phyloP scores from a whole-genome alignment of 2,329 filamentous ascomycete species.

The Fusarium odoratissimum region DNA sequence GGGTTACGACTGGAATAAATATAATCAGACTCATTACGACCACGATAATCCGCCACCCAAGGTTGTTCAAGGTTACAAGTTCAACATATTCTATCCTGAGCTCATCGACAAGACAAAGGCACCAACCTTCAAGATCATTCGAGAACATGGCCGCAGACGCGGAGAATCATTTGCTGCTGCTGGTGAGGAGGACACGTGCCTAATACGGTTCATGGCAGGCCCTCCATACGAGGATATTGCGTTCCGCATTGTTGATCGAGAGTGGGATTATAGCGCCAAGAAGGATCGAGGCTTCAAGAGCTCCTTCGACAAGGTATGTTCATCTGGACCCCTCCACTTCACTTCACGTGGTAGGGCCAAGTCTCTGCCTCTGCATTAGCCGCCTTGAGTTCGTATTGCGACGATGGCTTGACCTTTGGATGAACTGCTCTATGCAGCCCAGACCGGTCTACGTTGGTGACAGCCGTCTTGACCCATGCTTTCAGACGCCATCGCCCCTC shows the following conservation, averaged over 20 bases:
- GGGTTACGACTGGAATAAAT: conserved; percentile 99
- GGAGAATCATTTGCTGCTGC: conserved; percentile 94
- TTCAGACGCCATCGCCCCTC: conserved; percentile 1
- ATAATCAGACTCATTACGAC: conserved; percentile 99
- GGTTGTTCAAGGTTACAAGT: conserved; percentile 98
- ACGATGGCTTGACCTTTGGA: conserved; percentile 11
- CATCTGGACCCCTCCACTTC: conserved; percentile 14
- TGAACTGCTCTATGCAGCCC: conserved; percentile 21
- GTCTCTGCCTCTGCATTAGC: conserved; percentile 27
- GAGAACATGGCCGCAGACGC: conserved; percentile 87
- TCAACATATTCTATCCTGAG: conserved; percentile 99
- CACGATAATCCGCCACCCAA: conserved; percentile 98
- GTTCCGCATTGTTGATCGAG: conserved; percentile 96
- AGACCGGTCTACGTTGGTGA: conserved; percentile 20
- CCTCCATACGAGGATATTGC: conserved; percentile 97
- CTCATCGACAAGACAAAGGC: conserved; percentile 95
- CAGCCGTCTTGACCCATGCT: conserved; percentile 14
- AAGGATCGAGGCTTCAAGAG: conserved; percentile 94
- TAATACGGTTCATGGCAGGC: conserved; percentile 95
- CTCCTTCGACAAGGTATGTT: conserved; percentile 93
- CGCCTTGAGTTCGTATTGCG: conserved; percentile 12
- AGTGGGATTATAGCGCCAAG: conserved; percentile 99
- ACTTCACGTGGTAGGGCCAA: conserved; percentile 25
- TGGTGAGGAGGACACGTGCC: conserved; percentile 95
- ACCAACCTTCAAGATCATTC: conserved; percentile 94